Conservation (phyloP, 2,329 filamentous ascomycete species). For the Monascus ruber region DNA sequence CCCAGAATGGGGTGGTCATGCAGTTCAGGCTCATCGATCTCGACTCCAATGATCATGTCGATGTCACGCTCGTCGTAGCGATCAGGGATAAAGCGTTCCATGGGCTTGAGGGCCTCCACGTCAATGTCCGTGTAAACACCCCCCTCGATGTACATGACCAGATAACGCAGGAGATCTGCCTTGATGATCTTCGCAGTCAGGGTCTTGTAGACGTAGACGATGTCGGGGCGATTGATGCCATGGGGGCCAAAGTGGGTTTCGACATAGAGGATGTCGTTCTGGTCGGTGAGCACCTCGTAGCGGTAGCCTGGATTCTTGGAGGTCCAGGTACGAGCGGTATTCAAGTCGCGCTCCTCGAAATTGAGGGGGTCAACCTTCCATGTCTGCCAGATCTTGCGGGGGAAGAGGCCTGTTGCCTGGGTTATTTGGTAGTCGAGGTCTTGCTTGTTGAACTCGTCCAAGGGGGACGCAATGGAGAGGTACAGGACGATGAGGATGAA, state of each 20-base stretch:
- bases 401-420: conserved; percentile 36
- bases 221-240: conserved; percentile 56
- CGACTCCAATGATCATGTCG: conserved; percentile 58
- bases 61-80: conserved; percentile 53
- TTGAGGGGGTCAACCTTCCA: conserved; percentile 60
- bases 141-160: conserved; percentile 57
- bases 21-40: conserved; percentile 60
- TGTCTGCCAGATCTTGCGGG: conserved; percentile 63
- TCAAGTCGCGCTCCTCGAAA: conserved; percentile 54
- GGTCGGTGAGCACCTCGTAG: conserved; percentile 60
- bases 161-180: conserved; percentile 54
- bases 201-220: conserved; percentile 49
- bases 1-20: conserved; percentile 54
- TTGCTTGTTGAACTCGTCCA: conserved; percentile 14
- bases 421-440: conserved; percentile 5
- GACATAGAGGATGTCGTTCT: conserved; percentile 56
- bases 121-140: conserved; percentile 52
- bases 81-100: conserved; percentile 51
- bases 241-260: conserved; percentile 55
- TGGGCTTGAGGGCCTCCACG: conserved; percentile 43
- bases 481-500: conserved; percentile 37
- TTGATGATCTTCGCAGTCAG: conserved; percentile 55
- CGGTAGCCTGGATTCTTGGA: conserved; percentile 54
- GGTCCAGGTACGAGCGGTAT: conserved; percentile 53
- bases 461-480: conserved; percentile 34